Conservation (phyloP, 2,329 filamentous ascomycete species). For the Diaporthe helianthi region DNA sequence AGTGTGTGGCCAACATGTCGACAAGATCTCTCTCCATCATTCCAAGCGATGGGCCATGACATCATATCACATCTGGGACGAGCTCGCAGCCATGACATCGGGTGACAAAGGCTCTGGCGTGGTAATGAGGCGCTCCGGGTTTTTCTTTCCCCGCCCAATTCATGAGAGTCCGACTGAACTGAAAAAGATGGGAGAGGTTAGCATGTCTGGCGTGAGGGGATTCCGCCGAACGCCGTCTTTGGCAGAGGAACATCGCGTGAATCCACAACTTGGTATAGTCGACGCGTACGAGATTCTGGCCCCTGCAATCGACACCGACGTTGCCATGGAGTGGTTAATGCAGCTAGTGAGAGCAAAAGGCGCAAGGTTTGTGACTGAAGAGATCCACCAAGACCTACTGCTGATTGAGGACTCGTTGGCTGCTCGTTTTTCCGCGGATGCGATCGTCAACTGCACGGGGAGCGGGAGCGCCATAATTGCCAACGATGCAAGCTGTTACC, state of each 20-base stretch:
- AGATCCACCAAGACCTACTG: background rate
- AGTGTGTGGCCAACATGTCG: constrained; percentile 1
- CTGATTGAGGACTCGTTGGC: background rate
- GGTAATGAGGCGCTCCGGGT: background rate
- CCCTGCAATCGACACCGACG: background rate
- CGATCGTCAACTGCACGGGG: constrained; percentile 6
- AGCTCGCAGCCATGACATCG: background rate
- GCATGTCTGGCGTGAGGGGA: background rate
- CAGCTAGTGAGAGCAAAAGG: constrained; percentile 1
- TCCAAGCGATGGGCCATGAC: constrained; percentile 10
- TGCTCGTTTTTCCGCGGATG: background rate
- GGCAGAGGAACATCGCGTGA: constrained; percentile 3
- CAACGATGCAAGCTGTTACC: background rate
- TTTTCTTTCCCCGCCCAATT: constrained; percentile 8
- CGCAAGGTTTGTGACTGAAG: background rate
- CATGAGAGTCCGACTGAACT: background rate
- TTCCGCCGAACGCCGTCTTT: background rate
- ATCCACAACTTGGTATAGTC: background rate
- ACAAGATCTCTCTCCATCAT: background rate
- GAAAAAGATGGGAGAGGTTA: background rate
- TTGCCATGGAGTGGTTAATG: constrained; percentile 6
- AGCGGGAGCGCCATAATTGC: background rate
- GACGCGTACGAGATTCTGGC: background rate
- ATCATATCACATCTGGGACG: constrained; percentile 1
- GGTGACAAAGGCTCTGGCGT: background rate